phyloP scores from a whole-genome alignment of 2,329 filamentous ascomycete genomes.

The Penicillium brasilianum region DNA sequence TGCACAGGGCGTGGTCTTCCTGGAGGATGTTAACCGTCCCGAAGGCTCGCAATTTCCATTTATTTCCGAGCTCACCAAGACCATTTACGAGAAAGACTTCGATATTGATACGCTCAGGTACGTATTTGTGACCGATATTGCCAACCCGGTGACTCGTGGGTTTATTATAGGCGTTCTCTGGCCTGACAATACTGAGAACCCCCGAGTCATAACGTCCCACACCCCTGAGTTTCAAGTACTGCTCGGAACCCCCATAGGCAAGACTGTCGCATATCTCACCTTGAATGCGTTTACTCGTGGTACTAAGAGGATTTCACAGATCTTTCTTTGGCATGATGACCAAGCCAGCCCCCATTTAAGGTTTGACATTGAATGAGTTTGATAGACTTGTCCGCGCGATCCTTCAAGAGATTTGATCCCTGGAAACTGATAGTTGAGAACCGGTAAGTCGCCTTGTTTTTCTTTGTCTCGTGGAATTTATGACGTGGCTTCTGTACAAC shows the following conservation, averaged over 20 bases:
- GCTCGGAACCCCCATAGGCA: constrained; percentile 10
- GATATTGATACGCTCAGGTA: neutral
- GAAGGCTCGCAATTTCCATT: neutral
- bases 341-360: neutral
- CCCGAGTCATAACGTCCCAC: neutral
- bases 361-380: constrained; percentile 10
- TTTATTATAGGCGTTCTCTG: constrained; percentile 2
- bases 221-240: constrained; percentile 2
- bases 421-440: neutral
- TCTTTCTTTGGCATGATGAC: neutral
- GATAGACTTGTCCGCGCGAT: too few relatives aligned
- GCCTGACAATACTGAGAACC: neutral
- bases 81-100: constrained; percentile 9
- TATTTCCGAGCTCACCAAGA: constrained; percentile 15
- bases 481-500: neutral
- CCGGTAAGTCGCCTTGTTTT: neutral
- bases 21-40: constrained; percentile 12
- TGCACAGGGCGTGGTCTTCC: constrained; percentile 7
- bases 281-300: constrained; percentile 7
- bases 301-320: neutral
- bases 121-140: constrained; percentile 7
- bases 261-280: neutral
- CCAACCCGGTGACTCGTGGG: neutral
- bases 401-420: too few relatives aligned
- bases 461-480: neutral